Conservation (phyloP, 225 moss, liverwort and hornwort genomes). For the Neckera pumila region DNA sequence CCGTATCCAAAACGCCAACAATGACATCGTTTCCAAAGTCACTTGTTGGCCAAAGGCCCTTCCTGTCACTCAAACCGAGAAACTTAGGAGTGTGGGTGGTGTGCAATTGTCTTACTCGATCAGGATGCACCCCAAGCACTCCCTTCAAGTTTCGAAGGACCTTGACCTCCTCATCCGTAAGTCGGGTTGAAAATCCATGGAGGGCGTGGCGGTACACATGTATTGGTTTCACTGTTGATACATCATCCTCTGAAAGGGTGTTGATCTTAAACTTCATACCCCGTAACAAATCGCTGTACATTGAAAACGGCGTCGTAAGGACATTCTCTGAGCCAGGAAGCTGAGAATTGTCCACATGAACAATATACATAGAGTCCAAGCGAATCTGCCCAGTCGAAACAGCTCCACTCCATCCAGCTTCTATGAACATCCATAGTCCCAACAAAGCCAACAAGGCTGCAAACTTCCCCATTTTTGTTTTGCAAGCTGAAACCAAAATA, state of each 20-base stretch:
- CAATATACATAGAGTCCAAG: slow-evolving; percentile 1
- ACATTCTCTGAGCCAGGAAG: not conserved
- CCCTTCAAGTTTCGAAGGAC: too few relatives aligned
- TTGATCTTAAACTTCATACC: not conserved
- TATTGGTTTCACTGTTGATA: too few relatives aligned
- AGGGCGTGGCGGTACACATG: too few relatives aligned
- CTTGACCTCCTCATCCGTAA: too few relatives aligned
- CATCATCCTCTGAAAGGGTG: not conserved
- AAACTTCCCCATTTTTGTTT: not conserved
- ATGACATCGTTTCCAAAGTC: too few relatives aligned
- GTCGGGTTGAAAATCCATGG: too few relatives aligned
- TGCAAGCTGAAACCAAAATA: not conserved
- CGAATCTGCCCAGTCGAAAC: not conserved
- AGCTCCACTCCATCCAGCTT: not conserved
- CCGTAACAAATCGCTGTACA: slow-evolving; percentile 45
- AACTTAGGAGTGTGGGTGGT: too few relatives aligned
- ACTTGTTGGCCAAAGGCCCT: too few relatives aligned
- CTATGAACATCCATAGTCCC: slow-evolving; percentile 10
- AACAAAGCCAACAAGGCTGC: not conserved
- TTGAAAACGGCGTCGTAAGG: slow-evolving; percentile 9
- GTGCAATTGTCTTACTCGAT: too few relatives aligned
- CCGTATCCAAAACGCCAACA: too few relatives aligned
- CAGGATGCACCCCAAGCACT: too few relatives aligned
- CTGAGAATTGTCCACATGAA: not conserved
- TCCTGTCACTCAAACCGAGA: too few relatives aligned